Evolutionary conservation across 2,329 filamentous ascomycete species (phyloP), one percentile per base, ranked within the genome.

Genomic region (Aspergillus sp.): DNA sequence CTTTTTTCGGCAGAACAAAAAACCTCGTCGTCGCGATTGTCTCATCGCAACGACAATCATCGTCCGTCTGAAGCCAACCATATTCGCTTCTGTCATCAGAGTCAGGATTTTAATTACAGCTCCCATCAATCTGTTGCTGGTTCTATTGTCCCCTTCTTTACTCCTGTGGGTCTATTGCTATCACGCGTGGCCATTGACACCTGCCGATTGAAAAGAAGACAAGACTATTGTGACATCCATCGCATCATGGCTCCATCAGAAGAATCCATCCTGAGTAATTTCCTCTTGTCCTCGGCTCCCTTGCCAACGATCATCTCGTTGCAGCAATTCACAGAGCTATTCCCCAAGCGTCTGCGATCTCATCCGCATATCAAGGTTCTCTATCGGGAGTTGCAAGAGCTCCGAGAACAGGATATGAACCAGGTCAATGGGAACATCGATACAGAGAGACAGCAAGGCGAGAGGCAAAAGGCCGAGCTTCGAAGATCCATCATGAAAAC

Each of bases 351-450:
- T 33, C 73, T 83, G 39, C 84, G 83, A 46, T 71, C 76, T 26
- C 84, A 83, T 37, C 79, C 85, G 0, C 81, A 85, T 44, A 76
- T 91, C 38, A 79, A 81, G 44, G 72, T 76, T 0, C 74, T 95
- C 5, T 95, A 94, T 62, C 81, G 86, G 38, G 86, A 93, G 62
- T 75, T 95, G 3, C 86, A 93, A 57, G 77, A 82, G 46, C 79
- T 90, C 60, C 81, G 89, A 43, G 81, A 83, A 48, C 75, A 77
- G 38, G 72, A 85, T 8, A 76, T 89, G 42, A 86, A 91, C 54
- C 64, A 71, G 4, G 82, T 94, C 10, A 75, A 81, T 42, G 69
- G 58, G 64, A 86, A 67, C 48, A 70, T 71, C 45, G 60, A 68
- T 43, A 56, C 53, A 39, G 67, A 72, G 51, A 50, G 63, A 40